A percentile compares a stretch with the other conserved stretches of the same genome.
Conservation (phyloP, 805 yeast species). For the Cyberlindnera xylosilytica region DNA sequence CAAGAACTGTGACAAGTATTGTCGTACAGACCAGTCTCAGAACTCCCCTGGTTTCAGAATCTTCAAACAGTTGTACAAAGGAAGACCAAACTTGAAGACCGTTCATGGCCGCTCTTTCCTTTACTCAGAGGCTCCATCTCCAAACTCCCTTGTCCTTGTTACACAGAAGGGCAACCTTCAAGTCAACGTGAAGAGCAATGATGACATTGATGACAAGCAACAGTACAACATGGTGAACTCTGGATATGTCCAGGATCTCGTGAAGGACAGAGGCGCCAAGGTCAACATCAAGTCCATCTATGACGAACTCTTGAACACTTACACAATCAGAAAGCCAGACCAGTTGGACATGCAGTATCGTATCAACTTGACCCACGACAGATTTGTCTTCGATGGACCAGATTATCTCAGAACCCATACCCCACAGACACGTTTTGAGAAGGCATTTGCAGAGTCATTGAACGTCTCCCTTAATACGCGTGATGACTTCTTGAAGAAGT, state of each 20-base stretch:
- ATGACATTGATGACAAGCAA: slow-evolving; percentile 8
- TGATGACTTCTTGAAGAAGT: slow-evolving; percentile 33
- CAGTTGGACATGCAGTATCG: slow-evolving; percentile 7
- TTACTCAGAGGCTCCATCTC: slow-evolving; percentile 32
- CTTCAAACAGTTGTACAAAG: slow-evolving; percentile 32
- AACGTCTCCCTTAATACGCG: slow-evolving; percentile 27
- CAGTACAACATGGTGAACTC: slow-evolving; percentile 14
- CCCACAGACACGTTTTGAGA: slow-evolving; percentile 13
- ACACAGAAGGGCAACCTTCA: slow-evolving; percentile 14
- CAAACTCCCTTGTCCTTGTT: slow-evolving; percentile 16
- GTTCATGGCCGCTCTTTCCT: slow-evolving; percentile 37
- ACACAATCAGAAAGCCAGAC: slow-evolving; percentile 2
- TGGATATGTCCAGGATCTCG: slow-evolving; percentile 12
- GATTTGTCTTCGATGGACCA: slow-evolving; percentile 20
- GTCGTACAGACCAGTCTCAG: slow-evolving; percentile 16
- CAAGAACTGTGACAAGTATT: slow-evolving; percentile 12
- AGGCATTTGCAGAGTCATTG: slow-evolving; percentile 26
- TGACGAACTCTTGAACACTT: slow-evolving; percentile 1
- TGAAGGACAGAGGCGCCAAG: slow-evolving; percentile 1
- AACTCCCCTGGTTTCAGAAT: slow-evolving; percentile 39
- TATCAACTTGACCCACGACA: slow-evolving; percentile 13
- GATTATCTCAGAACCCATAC: slow-evolving; percentile 6
- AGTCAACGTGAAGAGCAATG: slow-evolving; percentile 7
- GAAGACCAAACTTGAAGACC: slow-evolving; percentile 29
- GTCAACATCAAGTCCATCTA: slow-evolving; percentile 4